A percentile compares a stretch with the other conserved stretches of the same genome.
These are phyloP conservation scores for Penicillium taxi DNA, from an alignment of 495 filamentous ascomycete species.

Conservation along the genomic window DNA sequence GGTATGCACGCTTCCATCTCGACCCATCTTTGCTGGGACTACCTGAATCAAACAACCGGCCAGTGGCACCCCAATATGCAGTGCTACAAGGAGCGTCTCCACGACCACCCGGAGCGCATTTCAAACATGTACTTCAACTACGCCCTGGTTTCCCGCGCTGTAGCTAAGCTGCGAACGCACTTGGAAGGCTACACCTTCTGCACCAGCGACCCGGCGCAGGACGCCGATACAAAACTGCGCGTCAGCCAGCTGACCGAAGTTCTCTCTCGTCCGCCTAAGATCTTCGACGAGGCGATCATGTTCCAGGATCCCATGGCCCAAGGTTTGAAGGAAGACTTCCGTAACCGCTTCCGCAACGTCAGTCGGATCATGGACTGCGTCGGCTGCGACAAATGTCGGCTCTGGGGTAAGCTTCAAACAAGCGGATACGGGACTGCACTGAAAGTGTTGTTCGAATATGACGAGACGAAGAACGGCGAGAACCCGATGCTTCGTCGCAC, in stretches of 20 bases:
- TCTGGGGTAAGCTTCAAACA: constrained; percentile 98
- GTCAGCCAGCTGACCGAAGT: constrained; percentile 61
- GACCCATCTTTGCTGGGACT: constrained; percentile 93
- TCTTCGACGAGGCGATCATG: constrained; percentile 94
- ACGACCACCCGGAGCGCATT: constrained; percentile 78
- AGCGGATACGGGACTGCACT: constrained; percentile 90
- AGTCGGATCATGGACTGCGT: constrained; percentile 97
- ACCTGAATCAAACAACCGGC: constrained; percentile 90
- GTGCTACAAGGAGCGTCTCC: constrained; percentile 81
- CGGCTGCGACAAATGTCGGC: constrained; percentile 94
- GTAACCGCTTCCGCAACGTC: constrained; percentile 93
- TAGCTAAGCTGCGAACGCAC: constrained; percentile 83
- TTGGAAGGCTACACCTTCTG: constrained; percentile 85
- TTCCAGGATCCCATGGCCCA: constrained; percentile 60
- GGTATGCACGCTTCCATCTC: constrained; percentile 98
- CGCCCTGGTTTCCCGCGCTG: constrained; percentile 79
- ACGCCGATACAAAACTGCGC: constrained; percentile 68
- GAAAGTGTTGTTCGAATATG: constrained; percentile 93
- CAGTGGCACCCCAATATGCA: constrained; percentile 86
- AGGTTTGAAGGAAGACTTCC: constrained; percentile 92
- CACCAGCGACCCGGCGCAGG: constrained; percentile 72
- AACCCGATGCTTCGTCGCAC: constrained; percentile 76
- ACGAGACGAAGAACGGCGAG: constrained; percentile 64
- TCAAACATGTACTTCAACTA: constrained; percentile 99
- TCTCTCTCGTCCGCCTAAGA: constrained; percentile 58